Evolutionary conservation across 2,329 filamentous ascomycete species (phyloP), one percentile per base, ranked within the genome.

Genomic region (Dactylellina cionopaga): DNA sequence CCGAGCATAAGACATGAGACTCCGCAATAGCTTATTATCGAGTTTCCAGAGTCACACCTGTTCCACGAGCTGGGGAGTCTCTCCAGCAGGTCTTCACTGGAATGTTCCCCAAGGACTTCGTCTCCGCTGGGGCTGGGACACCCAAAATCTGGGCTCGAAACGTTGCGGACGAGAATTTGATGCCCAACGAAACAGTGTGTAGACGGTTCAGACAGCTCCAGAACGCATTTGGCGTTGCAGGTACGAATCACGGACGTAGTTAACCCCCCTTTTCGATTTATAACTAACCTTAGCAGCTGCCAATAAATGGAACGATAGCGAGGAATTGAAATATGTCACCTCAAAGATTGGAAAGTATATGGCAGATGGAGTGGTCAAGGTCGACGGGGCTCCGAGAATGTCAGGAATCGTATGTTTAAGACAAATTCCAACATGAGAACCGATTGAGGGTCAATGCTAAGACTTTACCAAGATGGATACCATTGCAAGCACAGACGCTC

Each of bases 381-480:
- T 98, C 6, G 92, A 97, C 80, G 89, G 89, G 0, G 89, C 89
- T 70, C 95, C 95, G 0, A 85, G 93, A 44, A 84, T 98, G 10
- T 92, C 89, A 4, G 95, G 95, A 58, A 90, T 99, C 77, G 66
- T 71, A 46, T 29, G 13, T 24, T 27, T n/a, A n/a, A n/a, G n/a
- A n/a, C n/a, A n/a, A n/a, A n/a, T n/a, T n/a, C 15, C 17, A 44
- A 19, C 4, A 22, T 44, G 10, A n/a, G n/a, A n/a, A n/a, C n/a
- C n/a, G n/a, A n/a, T n/a, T n/a, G n/a, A n/a, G n/a, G n/a, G n/a
- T n/a, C n/a, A n/a, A n/a, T n/a, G n/a, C n/a, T n/a, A n/a, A n/a
- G n/a, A n/a, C n/a, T n/a, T n/a, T n/a, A n/a, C n/a, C n/a, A 37
- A 64, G 66, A 92, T 96, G 90, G 95, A 99, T 81, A 95, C 92